Base-by-base conservation (phyloP, 2,329 filamentous ascomycete genomes). In the Ramichloridium luteum region DNA sequence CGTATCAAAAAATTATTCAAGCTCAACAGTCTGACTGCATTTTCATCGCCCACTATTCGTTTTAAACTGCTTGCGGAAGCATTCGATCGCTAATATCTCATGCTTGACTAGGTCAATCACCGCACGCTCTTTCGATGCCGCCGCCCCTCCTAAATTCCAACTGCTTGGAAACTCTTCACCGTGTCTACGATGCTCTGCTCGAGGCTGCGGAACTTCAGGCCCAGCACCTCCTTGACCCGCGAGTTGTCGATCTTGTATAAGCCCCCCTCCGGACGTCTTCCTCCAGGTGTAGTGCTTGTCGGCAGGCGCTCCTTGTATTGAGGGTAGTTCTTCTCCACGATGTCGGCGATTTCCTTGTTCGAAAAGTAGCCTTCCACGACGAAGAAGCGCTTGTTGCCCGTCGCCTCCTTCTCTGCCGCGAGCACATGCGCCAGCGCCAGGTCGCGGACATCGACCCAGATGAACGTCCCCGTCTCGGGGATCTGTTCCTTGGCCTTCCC, bases 381-480 rank as follows among this genome's bases (percentile, higher is more conserved):
- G 48, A 79, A 75, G 56, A 78, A 80, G 2, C 78, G 64, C 52
- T 75, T 68, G 20, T 68, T 72, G 1, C 70, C 74, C 5, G 64
- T 65, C 13, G 69, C 68, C 0, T 67, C 61, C 15, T 70, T 60
- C 39, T 71, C 63, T 1, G 65, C 58, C 0, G 40, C 43, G 20
- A 44, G 29, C 2, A 47, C 40, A 28, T 45, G 44, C 28, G 30
- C 36, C 9, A 40, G 29, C 3, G 44, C 44, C 5, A 47, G 36
- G 25, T 47, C 41, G 5, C 45, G 38, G 3, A 48, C 45, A n/a
- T 48, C 45, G 11, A 48, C 43, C 40, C 41, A 48, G 25, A 45
- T 42, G 32, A 36, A 45, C n/a, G 25, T 25, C 1, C 65, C 68
- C 0, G 72, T 78, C 0, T 72, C 62, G 0, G 68, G 62, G 4